Conservation (phyloP, 2,329 filamentous ascomycete genomes). For the Harringtonia lauricola region DNA sequence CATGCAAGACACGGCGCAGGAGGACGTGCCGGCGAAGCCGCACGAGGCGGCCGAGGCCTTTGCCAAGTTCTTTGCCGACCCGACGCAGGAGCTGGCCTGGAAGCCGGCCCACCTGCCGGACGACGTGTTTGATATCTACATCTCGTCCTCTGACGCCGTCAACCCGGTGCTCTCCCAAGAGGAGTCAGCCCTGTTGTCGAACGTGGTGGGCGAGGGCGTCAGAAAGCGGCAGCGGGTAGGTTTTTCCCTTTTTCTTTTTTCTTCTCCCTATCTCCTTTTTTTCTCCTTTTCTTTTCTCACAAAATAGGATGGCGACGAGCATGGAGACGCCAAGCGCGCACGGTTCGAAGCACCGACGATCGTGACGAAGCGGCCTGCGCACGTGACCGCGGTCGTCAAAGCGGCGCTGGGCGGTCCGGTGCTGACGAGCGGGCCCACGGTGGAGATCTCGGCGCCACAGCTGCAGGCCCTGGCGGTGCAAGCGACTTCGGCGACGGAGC, state of each 20-base stretch:
- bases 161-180: constrained; percentile 8
- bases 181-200: neutral
- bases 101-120: constrained; percentile 35
- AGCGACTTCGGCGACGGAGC: no score
- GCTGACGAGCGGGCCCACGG: constrained; percentile 4
- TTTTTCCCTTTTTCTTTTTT: neutral
- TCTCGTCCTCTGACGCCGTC: constrained; percentile 16
- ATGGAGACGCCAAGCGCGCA: constrained; percentile 18
- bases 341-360: constrained; percentile 17
- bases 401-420: constrained; percentile 7
- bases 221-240: constrained; percentile 26
- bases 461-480: constrained; percentile 23
- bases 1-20: constrained; percentile 20
- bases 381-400: constrained; percentile 6
- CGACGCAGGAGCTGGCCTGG: constrained; percentile 30
- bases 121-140: constrained; percentile 36
- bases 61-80: constrained; percentile 30
- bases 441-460: constrained; percentile 18
- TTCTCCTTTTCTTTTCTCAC: neutral
- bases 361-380: neutral
- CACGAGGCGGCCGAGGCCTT: constrained; percentile 36
- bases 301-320: constrained; percentile 1
- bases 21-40: constrained; percentile 24
- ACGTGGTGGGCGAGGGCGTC: constrained; percentile 9
- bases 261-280: no score